phyloP scores from a whole-genome alignment of 345 rosid species.

The Murraya koenigii region DNA sequence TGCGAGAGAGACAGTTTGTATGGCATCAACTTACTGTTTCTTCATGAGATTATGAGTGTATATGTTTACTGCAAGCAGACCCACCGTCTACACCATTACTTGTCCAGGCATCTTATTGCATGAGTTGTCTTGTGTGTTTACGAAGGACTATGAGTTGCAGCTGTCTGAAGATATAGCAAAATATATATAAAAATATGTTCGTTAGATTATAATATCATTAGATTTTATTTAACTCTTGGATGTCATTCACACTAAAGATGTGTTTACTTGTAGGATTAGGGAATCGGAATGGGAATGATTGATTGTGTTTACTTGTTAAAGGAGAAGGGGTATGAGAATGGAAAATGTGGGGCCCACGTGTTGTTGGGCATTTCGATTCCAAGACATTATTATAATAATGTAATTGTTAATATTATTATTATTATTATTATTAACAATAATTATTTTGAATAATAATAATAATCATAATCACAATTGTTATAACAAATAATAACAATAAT shows the following conservation, averaged over 20 bases:
- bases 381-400: no score
- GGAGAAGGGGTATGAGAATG: no score
- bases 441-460: no score
- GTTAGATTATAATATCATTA: background rate
- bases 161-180: background rate
- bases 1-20: slow-evolving; percentile 97
- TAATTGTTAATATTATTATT: no score
- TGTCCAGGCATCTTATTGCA: background rate
- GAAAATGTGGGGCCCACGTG: no score
- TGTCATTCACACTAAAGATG: background rate
- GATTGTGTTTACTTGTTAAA: no score
- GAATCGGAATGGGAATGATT: no score
- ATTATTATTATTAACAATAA: no score
- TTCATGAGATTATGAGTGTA: background rate
- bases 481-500: no score
- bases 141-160: background rate
- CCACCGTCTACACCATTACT: background rate
- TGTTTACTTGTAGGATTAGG: no score
- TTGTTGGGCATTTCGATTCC: no score
- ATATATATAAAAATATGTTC: background rate
- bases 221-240: background rate
- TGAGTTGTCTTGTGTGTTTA: slow-evolving; percentile 1
- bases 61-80: background rate
- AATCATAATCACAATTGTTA: no score
- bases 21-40: slow-evolving; percentile 25